Base-by-base conservation (phyloP, 768 basidiomycete species). In the Phaffia tasmanica region DNA sequence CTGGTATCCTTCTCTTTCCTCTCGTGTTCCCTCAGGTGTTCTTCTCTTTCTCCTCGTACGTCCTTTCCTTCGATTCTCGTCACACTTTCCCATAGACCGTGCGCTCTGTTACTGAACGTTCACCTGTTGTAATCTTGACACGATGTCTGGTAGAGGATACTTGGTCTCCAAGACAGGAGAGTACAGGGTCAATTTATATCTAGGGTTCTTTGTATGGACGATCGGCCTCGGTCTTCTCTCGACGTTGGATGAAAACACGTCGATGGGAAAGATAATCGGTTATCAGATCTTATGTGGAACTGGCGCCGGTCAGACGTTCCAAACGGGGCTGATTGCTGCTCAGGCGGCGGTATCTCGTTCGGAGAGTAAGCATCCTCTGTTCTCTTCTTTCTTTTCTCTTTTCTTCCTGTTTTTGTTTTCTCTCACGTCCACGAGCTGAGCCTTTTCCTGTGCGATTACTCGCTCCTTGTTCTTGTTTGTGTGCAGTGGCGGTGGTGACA, bases 161-260 rank as follows among this genome's bases (percentile, higher is more conserved):
- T 73, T 83, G 23, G 81, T 86, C 21, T 84, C 82, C 65, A 79
- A 79, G 49, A 87, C 86, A 0, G 86, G 86, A 7, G 80, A 78
- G 70, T 87, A 86, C 71, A 71, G 69, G 82, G 80, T 78, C 2
- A 83, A 82, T 54, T 81, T 88, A 53, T 80, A 83, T 70, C 70
- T 79, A 23, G 87, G 87, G 1, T 89, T 87, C 73, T 77, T 79
- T 0, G 75, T 85, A 23, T 87, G 85, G 85, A 81, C 85, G 0
- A 76, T 88, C 47, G 86, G 83, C 0, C 83, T 84, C 64, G 87
- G 87, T 1, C 80, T 84, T 32, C 73, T 88, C n/a, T 85, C 86
- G 1, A 86, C 84, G 0, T 79, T 87, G 49, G 81, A 77, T 1
- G 77, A 78, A 1, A 74, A 77, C 6, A 82, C 85, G 0, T 69